Conservation (phyloP, 352 stramenopile genomes). For the Pythium periplocum region DNA sequence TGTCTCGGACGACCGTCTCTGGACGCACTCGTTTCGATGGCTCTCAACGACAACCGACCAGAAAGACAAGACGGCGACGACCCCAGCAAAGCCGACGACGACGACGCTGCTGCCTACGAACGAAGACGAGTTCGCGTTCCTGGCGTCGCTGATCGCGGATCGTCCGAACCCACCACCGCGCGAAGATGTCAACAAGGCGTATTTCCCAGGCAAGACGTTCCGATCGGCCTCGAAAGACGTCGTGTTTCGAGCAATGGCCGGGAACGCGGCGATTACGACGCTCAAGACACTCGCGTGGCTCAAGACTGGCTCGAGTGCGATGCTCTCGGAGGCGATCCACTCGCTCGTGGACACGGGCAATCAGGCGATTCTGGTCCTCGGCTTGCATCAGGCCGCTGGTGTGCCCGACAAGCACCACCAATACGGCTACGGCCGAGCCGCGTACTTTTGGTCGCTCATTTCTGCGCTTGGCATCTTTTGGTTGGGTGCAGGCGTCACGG, state of each 20-base stretch:
- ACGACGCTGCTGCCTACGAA: not conserved
- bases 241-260: slow-evolving; percentile 86
- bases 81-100: not conserved
- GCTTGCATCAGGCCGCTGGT: slow-evolving; percentile 75
- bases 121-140: not conserved
- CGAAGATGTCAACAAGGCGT: slow-evolving; percentile 82
- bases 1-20: too few species aligned
- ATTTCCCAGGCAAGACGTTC: slow-evolving; percentile 80
- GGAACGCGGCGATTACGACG: slow-evolving; percentile 93
- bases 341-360: slow-evolving; percentile 97
- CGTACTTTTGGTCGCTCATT: slow-evolving; percentile 99
- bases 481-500: slow-evolving; percentile 92
- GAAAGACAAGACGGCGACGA: too few species aligned
- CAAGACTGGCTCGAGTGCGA: slow-evolving; percentile 93
- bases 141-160: too few species aligned
- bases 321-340: slow-evolving; percentile 97
- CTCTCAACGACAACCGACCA: too few species aligned
- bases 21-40: too few species aligned
- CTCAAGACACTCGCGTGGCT: slow-evolving; percentile 89
- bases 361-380: slow-evolving; percentile 89
- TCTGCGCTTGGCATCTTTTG: slow-evolving; percentile 98
- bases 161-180: slow-evolving; percentile 35
- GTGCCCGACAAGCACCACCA: slow-evolving; percentile 93
- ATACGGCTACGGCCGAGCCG: slow-evolving; percentile 96
- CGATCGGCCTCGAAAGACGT: slow-evolving; percentile 72